Evolutionary conservation across 352 stramenopile species (phyloP).

Genomic region (Pelagophyceae sp.): DNA sequence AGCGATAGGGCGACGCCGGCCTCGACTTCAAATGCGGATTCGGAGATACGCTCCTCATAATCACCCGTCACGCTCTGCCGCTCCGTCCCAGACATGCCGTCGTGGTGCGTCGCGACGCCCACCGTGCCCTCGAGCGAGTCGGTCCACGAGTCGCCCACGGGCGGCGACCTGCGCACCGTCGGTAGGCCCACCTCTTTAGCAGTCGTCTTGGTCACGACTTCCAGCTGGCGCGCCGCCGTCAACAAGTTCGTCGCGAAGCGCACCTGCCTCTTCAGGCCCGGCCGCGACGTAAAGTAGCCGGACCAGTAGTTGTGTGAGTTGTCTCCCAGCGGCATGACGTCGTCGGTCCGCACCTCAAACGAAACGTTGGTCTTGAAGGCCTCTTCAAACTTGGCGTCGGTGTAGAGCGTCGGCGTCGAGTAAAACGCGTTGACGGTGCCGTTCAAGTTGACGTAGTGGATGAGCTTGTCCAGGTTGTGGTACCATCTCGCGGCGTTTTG

Average conservation of each 20-base stretch:
- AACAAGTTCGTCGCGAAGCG: constrained; percentile 73
- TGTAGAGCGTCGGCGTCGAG: constrained; percentile 89
- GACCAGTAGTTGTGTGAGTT: constrained; percentile 84
- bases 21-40: constrained; percentile 50
- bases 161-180: background rate
- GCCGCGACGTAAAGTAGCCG: constrained; percentile 88
- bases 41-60: constrained; percentile 79
- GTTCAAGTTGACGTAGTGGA: constrained; percentile 84
- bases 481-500: constrained; percentile 74
- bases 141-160: constrained; percentile 11
- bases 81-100: constrained; percentile 83
- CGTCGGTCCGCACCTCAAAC: constrained; percentile 74
- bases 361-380: constrained; percentile 39
- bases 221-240: constrained; percentile 75
- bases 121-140: constrained; percentile 69
- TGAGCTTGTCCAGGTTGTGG: constrained; percentile 91
- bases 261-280: constrained; percentile 79
- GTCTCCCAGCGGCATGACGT: constrained; percentile 93
- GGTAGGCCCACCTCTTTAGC: constrained; percentile 52
- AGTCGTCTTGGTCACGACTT: constrained; percentile 45
- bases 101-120: constrained; percentile 89
- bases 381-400: constrained; percentile 75
- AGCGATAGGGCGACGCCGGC: constrained; percentile 36
- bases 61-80: constrained; percentile 89
- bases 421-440: constrained; percentile 85